Base-by-base conservation (phyloP, 345 rosid genomes). In the Syzygium oleosum region DNA sequence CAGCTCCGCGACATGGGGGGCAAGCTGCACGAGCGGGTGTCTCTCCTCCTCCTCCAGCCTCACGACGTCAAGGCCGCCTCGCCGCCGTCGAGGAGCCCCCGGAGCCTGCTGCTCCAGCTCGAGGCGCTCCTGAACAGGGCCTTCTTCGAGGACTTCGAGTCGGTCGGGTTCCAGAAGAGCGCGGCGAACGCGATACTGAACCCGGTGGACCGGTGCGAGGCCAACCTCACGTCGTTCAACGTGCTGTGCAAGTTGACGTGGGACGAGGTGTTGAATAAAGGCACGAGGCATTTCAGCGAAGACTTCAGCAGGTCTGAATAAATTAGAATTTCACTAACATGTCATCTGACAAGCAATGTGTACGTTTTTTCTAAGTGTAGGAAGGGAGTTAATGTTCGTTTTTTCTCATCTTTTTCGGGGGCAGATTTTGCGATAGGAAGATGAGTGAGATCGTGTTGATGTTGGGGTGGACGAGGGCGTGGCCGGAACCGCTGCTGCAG, bases 61-160 rank as follows among this genome's bases (percentile, higher is more conserved):
- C 94, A 93, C 68, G 98, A 95, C 38, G 90, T 95, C 8, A 94
- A 93, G 88, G 89, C 93, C 88, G 91, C 98, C 46, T 87, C 90
- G 55, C 79, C 21, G 63, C 85, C 41, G 49, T 93, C 96, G 1
- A 96, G 92, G 78, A 95, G 94, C 88, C 95, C 96, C 1, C 95
- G 94, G 89, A 90, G 91, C 27, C 58, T 95, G 34, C 87, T 94
- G 84, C 88, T 92, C 85, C 94, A 94, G 89, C 95, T 98, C 2
- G 98, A 96, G 85, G 97, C 97, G 55, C 88, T 96, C 61, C 87
- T 96, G 87, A 96, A 93, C 87, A 92, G 89, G 83, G 93, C 96
- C 49, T 96, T 98, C 90, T 96, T 96, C 54, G 99, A 96, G 90
- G 98, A 98, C 89, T 98, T 96, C 88, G 98, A 98, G 89, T 90